phyloP scores from a whole-genome alignment of 2,329 filamentous ascomycete species.

The Akanthomyces dipterigenus region DNA sequence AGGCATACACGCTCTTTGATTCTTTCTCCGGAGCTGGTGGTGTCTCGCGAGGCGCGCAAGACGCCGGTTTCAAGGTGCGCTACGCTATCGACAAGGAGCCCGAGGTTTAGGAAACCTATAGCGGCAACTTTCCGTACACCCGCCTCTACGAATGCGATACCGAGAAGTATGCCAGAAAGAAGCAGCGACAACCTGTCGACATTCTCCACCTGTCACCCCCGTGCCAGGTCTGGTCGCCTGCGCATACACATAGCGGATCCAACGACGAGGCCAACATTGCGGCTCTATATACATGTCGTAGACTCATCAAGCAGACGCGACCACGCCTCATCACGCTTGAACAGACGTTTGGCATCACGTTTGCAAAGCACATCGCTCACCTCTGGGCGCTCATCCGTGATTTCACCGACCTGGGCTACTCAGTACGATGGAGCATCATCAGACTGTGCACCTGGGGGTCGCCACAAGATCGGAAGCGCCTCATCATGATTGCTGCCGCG shows the following conservation, averaged over 20 bases:
- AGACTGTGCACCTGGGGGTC: slow-evolving; percentile 44
- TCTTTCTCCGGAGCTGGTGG: slow-evolving; percentile 69
- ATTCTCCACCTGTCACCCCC: slow-evolving; percentile 70
- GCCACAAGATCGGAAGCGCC: slow-evolving; percentile 41
- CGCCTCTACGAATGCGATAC: slow-evolving; percentile 42
- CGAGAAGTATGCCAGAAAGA: slow-evolving; percentile 40
- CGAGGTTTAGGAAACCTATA: slow-evolving; percentile 51
- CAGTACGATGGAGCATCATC: slow-evolving; percentile 60
- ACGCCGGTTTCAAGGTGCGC: slow-evolving; percentile 49
- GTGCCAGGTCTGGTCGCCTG: slow-evolving; percentile 69
- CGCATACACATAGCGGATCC: slow-evolving; percentile 60
- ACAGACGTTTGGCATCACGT: slow-evolving; percentile 64
- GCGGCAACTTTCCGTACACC: slow-evolving; percentile 48
- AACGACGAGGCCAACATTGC: slow-evolving; percentile 66
- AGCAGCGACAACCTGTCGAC: slow-evolving; percentile 45
- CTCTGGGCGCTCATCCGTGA: slow-evolving; percentile 56
- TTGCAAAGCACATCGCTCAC: slow-evolving; percentile 43
- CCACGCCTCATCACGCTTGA: slow-evolving; percentile 72
- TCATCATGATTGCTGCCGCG: slow-evolving; percentile 53
- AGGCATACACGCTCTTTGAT: slow-evolving; percentile 62
- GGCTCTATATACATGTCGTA: slow-evolving; percentile 44
- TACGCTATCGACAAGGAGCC: slow-evolving; percentile 59
- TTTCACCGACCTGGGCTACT: slow-evolving; percentile 61
- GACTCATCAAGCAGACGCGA: slow-evolving; percentile 49
- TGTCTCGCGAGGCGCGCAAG: slow-evolving; percentile 55